Base-by-base conservation (phyloP, 805 yeast species). In the Saccharomycopsis schoenii region DNA sequence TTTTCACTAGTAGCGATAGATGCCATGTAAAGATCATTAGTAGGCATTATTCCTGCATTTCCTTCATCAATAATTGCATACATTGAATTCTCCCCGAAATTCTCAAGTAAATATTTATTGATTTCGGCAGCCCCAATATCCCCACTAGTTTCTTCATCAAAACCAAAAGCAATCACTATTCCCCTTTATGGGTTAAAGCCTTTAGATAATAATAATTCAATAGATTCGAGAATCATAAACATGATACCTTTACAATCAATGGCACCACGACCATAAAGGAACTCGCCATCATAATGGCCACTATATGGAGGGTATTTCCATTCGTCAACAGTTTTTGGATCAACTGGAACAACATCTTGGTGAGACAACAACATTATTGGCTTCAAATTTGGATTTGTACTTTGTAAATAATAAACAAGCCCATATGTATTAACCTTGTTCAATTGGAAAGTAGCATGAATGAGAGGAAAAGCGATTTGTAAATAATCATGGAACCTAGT, bases 281-380 rank as follows among this genome's bases (percentile, higher is more conserved):
- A 72, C 34, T 76, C 74, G 15, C 89, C 90, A 66, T 89, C 96
- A 68, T 74, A 88, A 66, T 78, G 75, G 14, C 87, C 90, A 15
- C 77, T 70, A 61, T 82, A 86, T 2, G 96, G 96, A 14, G 84
- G 85, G 68, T 82, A 76, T 0, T 74, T 73, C 96, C 96, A 89
- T 61, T 80, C 74, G 36, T 68, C 70, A 58, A 77, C 71, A 0
- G 90, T 83, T 24, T 77, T 80, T 14, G 71, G 70, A 66, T 83
- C 86, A 10, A 87, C 86, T 1, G 96, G 96, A 29, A 89, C 96
- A 5, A 85, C 89, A 68, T 88, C 96, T 70, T 82, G 86, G 69
- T 89, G 96, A 1, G 92, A 92, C 67, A 86, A 81, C 58, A 88
- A 74, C 71, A 89, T 68, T 21, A 84, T 66, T 15, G 96, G 96